phyloP scores from a whole-genome alignment of 2,329 filamentous ascomycete species.

The Epichloe typhina region DNA sequence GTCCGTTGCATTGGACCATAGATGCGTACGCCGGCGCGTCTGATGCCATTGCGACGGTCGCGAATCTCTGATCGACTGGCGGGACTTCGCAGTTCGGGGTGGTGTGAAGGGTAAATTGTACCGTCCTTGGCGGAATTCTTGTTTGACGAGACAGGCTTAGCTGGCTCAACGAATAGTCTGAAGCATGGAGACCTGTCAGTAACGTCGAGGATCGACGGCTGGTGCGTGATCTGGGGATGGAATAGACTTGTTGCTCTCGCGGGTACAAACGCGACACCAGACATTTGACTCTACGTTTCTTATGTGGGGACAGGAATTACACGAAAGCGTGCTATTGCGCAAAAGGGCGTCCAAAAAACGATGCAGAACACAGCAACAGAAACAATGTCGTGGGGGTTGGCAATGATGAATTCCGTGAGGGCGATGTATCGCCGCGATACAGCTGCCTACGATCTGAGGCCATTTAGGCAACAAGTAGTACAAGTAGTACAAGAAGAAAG shows the following conservation, averaged over 20 bases:
- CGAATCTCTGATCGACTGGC: conserved; percentile 18
- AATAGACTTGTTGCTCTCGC: not conserved
- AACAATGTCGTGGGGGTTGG: not conserved
- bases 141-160: conserved; percentile 28
- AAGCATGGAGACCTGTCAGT: conserved; percentile 8
- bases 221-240: not conserved
- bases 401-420: not conserved
- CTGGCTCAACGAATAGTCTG: conserved; percentile 33
- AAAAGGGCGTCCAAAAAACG: not conserved
- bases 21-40: conserved; percentile 16
- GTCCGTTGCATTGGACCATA: conserved; percentile 15
- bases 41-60: conserved; percentile 14
- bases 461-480: not conserved
- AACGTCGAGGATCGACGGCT: not conserved
- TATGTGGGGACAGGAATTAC: not conserved
- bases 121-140: conserved; percentile 21
- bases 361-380: not conserved
- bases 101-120: conserved; percentile 15
- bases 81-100: conserved; percentile 28
- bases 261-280: conserved; percentile 6
- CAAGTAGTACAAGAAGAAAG: conserved; percentile 4
- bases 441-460: not conserved
- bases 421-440: not conserved
- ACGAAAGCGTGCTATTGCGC: not conserved
- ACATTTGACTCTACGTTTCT: not conserved